Base-by-base conservation (phyloP, 2,329 filamentous ascomycete species). In the Xylaria sp. region DNA sequence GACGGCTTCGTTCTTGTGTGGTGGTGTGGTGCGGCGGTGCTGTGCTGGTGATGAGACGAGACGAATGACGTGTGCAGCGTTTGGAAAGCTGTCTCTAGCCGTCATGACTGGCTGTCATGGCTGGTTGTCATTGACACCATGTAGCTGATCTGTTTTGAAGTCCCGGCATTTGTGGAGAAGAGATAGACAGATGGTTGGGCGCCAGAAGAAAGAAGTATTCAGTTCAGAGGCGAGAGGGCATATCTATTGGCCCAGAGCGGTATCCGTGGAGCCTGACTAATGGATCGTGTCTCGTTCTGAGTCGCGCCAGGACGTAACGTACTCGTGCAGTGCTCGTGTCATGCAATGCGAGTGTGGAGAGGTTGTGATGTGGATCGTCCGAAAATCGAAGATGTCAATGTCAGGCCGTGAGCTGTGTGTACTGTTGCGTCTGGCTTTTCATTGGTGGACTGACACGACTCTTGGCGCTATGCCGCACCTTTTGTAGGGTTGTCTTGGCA, bases 21-120 rank as follows among this genome's bases (percentile, higher is more conserved):
- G 20, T 3, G 13, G 10, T 27, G 22, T 49, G 47, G 25, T 3
- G n/a, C 27, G 11, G 25, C 9, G 44, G 22, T 45, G 36, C 17
- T 25, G 47, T 15, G 36, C 11, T 31, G n/a, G 22, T 22, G 27
- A 11, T 64, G 49, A 5, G 20, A 42, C 57, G 25, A 49, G 61
- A 53, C 25, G 27, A 33, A 55, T 68, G 66, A 66, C 62, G 66
- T 68, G 58, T 68, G 58, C 58, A 60, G 66, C 27, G 66, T 62
- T 68, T 68, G 57, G 42, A 56, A 62, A 58, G 39, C 11, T 22
- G 39, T 39, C 22, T 39, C 22, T 33, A 9, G 44, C 36, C 13
- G 47, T 27, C 54, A 44, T 63, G 42, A 47, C 49, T 63, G 45
- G 57, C 25, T 54, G 53, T 22, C 36, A 22, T 45, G 45, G 25